These are phyloP conservation scores for Globisporangium acanthophoron DNA, from an alignment of 352 stramenopile genomes.

Conservation along the genomic window DNA sequence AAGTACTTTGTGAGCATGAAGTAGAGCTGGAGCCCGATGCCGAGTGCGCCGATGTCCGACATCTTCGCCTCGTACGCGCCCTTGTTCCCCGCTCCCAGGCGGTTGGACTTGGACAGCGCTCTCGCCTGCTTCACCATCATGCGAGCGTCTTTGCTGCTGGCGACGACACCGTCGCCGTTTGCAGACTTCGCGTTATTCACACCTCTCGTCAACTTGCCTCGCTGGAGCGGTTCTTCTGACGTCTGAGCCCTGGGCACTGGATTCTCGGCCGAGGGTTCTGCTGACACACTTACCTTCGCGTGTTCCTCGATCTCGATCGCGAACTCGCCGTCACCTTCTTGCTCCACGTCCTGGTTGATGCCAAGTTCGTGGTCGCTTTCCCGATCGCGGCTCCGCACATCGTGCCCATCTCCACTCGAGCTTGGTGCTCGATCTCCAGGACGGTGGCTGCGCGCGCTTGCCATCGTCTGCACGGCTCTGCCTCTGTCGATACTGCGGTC, in stretches of 20 bases:
- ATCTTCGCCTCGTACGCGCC: conserved; percentile 55
- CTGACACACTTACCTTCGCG: background rate
- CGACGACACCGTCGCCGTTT: no score
- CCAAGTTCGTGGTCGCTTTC: background rate
- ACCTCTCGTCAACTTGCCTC: background rate
- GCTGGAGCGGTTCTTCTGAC: background rate
- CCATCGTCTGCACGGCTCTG: no score
- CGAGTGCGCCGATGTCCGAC: conserved; percentile 67
- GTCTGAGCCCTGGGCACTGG: background rate
- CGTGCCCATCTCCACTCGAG: no score
- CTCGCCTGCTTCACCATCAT: conserved; percentile 51
- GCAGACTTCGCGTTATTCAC: background rate
- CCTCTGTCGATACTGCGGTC: no score
- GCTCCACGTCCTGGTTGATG: background rate
- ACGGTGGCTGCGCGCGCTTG: no score
- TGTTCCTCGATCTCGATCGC: background rate
- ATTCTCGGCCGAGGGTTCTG: background rate
- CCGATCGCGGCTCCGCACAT: no score
- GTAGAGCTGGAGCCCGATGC: conserved; percentile 81
- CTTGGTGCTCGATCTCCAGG: no score
- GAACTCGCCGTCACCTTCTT: no score
- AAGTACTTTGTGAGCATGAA: conserved; percentile 84
- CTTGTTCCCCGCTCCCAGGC: conserved; percentile 59
- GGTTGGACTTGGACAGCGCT: conserved; percentile 34
- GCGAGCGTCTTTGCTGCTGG: conserved; percentile 9